Evolutionary conservation across 768 basidiomycete genomes (phyloP), one percentile per base, ranked within the genome.

Genomic region (Asterophora parasitica): DNA sequence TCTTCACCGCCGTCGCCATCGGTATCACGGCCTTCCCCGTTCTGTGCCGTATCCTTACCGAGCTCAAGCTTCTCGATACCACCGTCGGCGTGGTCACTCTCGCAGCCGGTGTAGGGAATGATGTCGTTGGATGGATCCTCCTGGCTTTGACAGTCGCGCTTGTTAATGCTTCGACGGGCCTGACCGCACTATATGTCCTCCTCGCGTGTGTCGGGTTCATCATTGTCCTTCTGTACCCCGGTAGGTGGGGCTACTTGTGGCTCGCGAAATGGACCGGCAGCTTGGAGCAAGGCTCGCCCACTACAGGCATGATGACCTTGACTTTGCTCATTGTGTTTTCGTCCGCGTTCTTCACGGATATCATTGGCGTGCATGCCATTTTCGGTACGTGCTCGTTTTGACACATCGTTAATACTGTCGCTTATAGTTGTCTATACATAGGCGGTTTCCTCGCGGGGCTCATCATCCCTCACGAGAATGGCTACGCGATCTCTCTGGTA

Each of bases 21-120:
- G 81, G 86, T 3, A 88, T 88, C 61, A 88, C 86, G 2, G 86
- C 86, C 0, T 90, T 90, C 68, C 86, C 87, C 0, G 86, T 90
- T 4, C 75, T 90, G 2, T 88, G 86, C 66, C 78, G 91, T 63
- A 94, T 92, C 59, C 75, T 95, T 17, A 85, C 85, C 1, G 88
- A 89, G 53, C 73, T 85, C 52, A 85, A 86, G 59, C 78, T 96
- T 2, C 74, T 94, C 41, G 83, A 89, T 38, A 92, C 88, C 17
- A 78, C 78, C 15, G 90, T 96, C n/a, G 92, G 92, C 1, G 74
- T 87, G 0, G 80, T 92, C 32, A 81, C 82, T 0, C 76, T 96
- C 6, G 81, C 89, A 1, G 89, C 92, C 0, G 92, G 91, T 37
- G 83, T 93, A 2, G 83, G 84, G 1, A 86, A 88, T 58, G 85